Evolutionary conservation across 2,329 filamentous ascomycete species (phyloP), one percentile per base, ranked within the genome.

Genomic region (Acrocalymma vagum): DNA sequence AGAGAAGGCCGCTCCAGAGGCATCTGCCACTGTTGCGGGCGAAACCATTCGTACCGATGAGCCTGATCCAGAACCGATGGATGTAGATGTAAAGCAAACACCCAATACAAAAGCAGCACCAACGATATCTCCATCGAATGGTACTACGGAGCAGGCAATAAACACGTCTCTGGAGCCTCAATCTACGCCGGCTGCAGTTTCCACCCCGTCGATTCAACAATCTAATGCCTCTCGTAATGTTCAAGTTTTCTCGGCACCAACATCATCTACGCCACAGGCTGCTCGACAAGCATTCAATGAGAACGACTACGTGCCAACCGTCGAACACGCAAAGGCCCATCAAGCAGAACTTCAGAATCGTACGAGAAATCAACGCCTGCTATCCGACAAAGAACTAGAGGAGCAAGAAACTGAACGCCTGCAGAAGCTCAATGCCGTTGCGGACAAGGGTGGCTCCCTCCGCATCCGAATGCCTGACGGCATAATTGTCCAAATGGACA

Each of bases 391-490:
- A 22, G 93, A 97, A 64, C 76, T 95, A 9, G 86, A 84, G 23
- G 84, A 85, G 16, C 83, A 85, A 51, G 85, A 84, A 22, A 77
- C 81, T 5, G 84, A 82, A 15, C 83, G 86, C 36, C 80, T 82
- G 30, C 83, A 85, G 20, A 85, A 78, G 49, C 74, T 91, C 1
- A 80, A 85, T 5, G 78, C 81, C 5, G 78, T 92, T 45, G 83
- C 81, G 34, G 52, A 65, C 15, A 66, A 61, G 27, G 81, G 82
- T 21, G 81, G 95, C 21, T 79, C 83, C 18, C 78, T 97, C 50
- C 90, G 88, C 51, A 81, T 96, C 32, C 87, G 92, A 17, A 92
- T 96, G 56, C 93, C 93, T 0, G 92, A 97, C 64, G 88, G 92
- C 55, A 88, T 85, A 42, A 84, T 86, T 37, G 83, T 91, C 21